Conservation (phyloP, 148 eudicot species). For the Camellia japonica region DNA sequence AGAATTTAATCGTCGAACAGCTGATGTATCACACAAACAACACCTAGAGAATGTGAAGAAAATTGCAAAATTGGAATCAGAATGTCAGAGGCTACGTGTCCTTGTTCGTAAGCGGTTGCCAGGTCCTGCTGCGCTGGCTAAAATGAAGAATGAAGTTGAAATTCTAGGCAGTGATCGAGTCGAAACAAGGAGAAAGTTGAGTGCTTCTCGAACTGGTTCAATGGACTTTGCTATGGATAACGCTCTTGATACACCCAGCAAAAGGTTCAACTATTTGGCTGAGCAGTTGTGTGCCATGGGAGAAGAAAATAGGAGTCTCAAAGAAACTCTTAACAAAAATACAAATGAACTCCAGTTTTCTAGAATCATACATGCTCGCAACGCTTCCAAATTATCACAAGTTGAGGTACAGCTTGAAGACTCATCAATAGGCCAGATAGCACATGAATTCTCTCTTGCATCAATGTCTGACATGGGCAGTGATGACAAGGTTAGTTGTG, state of each 20-base stretch:
- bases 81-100: constrained; percentile 80
- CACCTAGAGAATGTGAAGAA: constrained; percentile 76
- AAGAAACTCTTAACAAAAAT: constrained; percentile 48
- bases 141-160: constrained; percentile 84
- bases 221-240: constrained; percentile 35
- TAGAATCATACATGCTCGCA: constrained; percentile 32
- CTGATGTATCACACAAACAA: constrained; percentile 65
- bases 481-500: constrained; percentile 69
- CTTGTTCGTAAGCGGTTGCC: constrained; percentile 81
- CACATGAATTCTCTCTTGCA: constrained; percentile 41
- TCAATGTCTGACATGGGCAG: constrained; percentile 68
- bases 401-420: constrained; percentile 49
- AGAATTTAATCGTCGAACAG: constrained; percentile 64
- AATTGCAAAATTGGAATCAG: constrained; percentile 76
- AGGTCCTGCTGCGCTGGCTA: constrained; percentile 77
- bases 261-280: constrained; percentile 41
- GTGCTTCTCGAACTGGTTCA: constrained; percentile 33
- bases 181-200: constrained; percentile 50
- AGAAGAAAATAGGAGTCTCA: constrained; percentile 69
- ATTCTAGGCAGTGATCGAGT: constrained; percentile 42
- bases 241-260: constrained; percentile 44
- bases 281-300: constrained; percentile 56
- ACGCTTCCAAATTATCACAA: constrained; percentile 44
- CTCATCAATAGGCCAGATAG: constrained; percentile 27
- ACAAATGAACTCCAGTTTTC: constrained; percentile 50